Evolutionary conservation across 2,329 filamentous ascomycete species (phyloP).

Genomic region (Parasarocladium wereldwijsianum): DNA sequence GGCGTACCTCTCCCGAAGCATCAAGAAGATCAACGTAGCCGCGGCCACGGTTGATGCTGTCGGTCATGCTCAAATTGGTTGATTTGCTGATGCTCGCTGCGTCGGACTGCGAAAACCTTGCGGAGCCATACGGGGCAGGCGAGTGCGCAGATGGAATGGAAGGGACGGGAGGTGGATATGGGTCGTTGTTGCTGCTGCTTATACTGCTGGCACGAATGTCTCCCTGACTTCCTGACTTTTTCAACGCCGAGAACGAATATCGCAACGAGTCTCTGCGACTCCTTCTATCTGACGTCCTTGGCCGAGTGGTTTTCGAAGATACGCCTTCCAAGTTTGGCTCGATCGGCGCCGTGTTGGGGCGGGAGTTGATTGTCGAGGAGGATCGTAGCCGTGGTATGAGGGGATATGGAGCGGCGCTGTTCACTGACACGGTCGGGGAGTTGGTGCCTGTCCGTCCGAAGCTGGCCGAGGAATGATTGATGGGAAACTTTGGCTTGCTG

Average conservation of each 20-base stretch:
- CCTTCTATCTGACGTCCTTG: constrained; percentile 5
- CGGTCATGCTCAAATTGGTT: background rate
- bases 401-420: constrained; percentile 3
- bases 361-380: constrained; percentile 3
- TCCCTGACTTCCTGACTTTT: background rate
- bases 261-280: constrained; percentile 2
- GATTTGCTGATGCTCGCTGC: background rate
- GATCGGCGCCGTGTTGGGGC: constrained; percentile 6
- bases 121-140: background rate
- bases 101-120: background rate
- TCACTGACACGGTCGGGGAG: background rate
- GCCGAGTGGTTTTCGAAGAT: constrained; percentile 3
- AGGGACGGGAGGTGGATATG: constrained; percentile 5
- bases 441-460: background rate
- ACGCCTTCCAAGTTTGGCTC: background rate
- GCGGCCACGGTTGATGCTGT: constrained; percentile 2
- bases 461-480: background rate
- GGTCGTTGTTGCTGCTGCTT: background rate
- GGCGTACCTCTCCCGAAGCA: constrained; percentile 36
- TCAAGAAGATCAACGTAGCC: constrained; percentile 40
- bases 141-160: constrained; percentile 5
- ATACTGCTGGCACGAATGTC: background rate
- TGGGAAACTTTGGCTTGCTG: constrained; percentile 2
- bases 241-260: background rate
- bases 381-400: constrained; percentile 4